phyloP scores from a whole-genome alignment of 202 grass and related monocot species.

The Sporobolus alterniflorus region DNA sequence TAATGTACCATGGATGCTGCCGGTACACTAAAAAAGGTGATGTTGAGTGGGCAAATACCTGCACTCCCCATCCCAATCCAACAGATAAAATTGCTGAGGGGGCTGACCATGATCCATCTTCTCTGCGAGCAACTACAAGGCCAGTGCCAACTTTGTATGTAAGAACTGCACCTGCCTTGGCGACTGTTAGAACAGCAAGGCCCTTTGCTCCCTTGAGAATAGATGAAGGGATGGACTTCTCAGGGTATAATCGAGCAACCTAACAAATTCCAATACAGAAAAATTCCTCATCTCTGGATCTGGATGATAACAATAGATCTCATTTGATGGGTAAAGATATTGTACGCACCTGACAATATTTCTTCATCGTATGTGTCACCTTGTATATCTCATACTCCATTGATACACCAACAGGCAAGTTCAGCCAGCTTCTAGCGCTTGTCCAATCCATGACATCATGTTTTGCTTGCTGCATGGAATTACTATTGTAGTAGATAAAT shows the following conservation, averaged over 20 bases:
- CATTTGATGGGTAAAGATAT: conserved; percentile 20
- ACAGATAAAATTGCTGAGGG: conserved; percentile 76
- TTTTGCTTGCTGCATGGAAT: conserved; percentile 79
- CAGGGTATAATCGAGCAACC: conserved; percentile 76
- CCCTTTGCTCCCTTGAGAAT: conserved; percentile 84
- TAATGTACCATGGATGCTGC: neutral
- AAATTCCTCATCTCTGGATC: conserved; percentile 10
- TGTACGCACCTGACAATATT: conserved; percentile 65
- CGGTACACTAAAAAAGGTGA: neutral
- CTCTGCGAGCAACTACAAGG: conserved; percentile 69
- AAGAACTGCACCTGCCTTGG: conserved; percentile 72
- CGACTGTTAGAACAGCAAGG: conserved; percentile 78
- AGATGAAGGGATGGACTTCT: conserved; percentile 75
- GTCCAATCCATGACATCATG: conserved; percentile 91
- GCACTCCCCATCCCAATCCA: conserved; percentile 84
- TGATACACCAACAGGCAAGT: conserved; percentile 75
- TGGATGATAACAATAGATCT: neutral
- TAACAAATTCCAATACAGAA: conserved; percentile 51
- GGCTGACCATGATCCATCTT: conserved; percentile 88
- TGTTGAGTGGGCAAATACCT: conserved; percentile 52
- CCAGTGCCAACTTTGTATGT: conserved; percentile 84
- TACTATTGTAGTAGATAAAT: conserved; percentile 78
- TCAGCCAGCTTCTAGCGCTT: conserved; percentile 73
- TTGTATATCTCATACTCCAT: conserved; percentile 93
- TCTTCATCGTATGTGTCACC: conserved; percentile 61